These are phyloP conservation scores for Rhizopus delemar DNA, from an alignment of 371 early-diverging fungal species.

Conservation along the genomic window DNA sequence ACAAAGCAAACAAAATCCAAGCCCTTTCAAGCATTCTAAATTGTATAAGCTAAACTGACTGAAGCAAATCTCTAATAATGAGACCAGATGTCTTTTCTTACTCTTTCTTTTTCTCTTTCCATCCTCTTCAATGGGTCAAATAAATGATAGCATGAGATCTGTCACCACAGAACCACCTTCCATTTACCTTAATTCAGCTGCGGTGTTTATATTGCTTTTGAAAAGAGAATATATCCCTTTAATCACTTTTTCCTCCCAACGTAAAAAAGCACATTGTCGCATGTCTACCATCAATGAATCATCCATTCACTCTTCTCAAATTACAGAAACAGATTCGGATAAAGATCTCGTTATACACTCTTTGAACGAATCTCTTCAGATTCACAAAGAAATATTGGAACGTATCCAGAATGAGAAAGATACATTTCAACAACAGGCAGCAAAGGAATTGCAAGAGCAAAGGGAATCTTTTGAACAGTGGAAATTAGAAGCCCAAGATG, in stretches of 20 bases:
- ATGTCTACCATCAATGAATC: conserved; percentile 3
- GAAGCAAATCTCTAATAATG: neutral
- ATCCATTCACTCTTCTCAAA: neutral
- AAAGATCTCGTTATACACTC: conserved; percentile 44
- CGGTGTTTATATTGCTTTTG: conserved; percentile 22
- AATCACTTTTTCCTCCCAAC: conserved; percentile 13
- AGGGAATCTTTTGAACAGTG: conserved; percentile 13
- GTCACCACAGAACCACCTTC: conserved; percentile 4
- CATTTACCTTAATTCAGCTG: conserved; percentile 14
- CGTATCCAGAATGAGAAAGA: conserved; percentile 44
- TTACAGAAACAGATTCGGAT: conserved; percentile 18
- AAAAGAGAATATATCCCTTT: conserved; percentile 24
- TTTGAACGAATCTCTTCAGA: conserved; percentile 40
- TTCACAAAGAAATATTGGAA: conserved; percentile 46
- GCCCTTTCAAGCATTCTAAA: too few relatives aligned
- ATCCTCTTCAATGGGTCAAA: neutral
- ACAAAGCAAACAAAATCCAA: too few relatives aligned
- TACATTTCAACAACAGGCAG: conserved; percentile 23
- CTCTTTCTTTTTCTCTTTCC: neutral
- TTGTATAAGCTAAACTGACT: conserved; percentile 2
- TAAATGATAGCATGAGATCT: conserved; percentile 4
- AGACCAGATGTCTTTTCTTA: neutral
- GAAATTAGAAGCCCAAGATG: conserved; percentile 18
- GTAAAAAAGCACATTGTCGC: neutral
- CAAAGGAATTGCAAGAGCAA: conserved; percentile 30